Conservation (phyloP, 2,329 filamentous ascomycete species). For the Pseudocercospora fijiensis region DNA sequence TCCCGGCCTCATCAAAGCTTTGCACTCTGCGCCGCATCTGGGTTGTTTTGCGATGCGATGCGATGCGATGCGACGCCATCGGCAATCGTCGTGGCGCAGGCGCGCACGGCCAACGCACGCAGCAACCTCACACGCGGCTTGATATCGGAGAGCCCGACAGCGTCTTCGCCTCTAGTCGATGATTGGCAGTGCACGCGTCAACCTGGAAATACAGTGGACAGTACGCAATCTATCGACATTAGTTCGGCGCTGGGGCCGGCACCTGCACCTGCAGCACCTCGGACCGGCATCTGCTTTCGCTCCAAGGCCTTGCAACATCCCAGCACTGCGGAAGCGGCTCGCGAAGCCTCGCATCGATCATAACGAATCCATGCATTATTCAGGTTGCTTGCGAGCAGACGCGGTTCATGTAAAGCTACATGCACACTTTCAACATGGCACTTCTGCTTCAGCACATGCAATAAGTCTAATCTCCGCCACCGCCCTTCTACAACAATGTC, state of each 20-base stretch:
- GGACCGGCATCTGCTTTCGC: background rate
- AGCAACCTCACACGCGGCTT: background rate
- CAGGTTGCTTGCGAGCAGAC: background rate
- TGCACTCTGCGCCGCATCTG: background rate
- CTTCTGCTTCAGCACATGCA: background rate
- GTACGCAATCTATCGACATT: conserved; percentile 7
- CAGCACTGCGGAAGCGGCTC: background rate
- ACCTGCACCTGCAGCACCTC: background rate
- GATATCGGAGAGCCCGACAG: conserved; percentile 1
- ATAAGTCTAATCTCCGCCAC: background rate
- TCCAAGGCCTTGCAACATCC: background rate
- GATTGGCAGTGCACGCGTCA: conserved; percentile 1
- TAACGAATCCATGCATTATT: background rate
- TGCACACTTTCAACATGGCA: background rate
- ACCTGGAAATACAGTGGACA: background rate
- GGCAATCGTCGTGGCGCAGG: background rate
- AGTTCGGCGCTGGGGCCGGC: background rate
- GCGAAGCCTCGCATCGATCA: background rate
- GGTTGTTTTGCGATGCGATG: conserved; percentile 7
- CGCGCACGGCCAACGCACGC: background rate
- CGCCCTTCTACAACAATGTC: background rate
- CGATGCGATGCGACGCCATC: no score
- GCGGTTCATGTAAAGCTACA: no score
- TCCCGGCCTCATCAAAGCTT: background rate
- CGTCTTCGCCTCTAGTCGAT: background rate